Evolutionary conservation across 169 alveolate genomes (phyloP).

Genomic region (Toxoplasma gondii): DNA sequence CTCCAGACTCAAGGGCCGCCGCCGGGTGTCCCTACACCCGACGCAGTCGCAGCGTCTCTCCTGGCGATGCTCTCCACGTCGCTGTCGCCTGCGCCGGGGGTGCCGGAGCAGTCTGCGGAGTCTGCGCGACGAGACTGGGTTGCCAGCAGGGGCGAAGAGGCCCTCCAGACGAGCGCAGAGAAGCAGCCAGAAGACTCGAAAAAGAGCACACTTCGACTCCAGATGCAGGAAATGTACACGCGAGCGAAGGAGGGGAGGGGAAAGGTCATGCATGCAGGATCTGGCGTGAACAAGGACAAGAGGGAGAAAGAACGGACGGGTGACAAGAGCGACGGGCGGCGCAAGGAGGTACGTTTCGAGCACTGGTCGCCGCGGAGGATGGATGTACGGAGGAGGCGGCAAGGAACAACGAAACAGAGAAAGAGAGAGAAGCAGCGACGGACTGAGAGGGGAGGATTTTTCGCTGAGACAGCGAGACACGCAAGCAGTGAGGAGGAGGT

Average conservation of each 20-base stretch:
- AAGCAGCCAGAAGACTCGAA: not conserved
- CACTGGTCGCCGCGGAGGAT: no score
- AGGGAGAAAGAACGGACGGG: not conserved
- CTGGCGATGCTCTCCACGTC: not conserved
- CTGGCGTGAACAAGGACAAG: not conserved
- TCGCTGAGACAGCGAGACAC: no score
- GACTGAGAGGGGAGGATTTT: not conserved
- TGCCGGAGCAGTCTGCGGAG: not conserved
- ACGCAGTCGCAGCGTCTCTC: not conserved
- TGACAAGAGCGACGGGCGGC: not conserved
- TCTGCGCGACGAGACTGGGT: not conserved
- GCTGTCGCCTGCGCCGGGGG: not conserved
- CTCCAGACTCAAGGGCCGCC: not conserved
- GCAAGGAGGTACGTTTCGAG: not conserved
- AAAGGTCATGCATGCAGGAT: not conserved
- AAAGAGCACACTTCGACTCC: not conserved
- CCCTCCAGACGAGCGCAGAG: not conserved
- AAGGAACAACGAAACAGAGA: not conserved
- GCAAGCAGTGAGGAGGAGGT: no score
- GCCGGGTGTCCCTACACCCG: not conserved
- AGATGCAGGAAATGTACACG: conserved; percentile 4
- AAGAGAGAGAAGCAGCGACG: not conserved
- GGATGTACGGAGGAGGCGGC: not conserved
- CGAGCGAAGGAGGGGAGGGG: not conserved
- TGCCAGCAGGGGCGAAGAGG: not conserved